phyloP scores from a whole-genome alignment of 495 filamentous ascomycete genomes.

The Chaetomidium leptoderma region DNA sequence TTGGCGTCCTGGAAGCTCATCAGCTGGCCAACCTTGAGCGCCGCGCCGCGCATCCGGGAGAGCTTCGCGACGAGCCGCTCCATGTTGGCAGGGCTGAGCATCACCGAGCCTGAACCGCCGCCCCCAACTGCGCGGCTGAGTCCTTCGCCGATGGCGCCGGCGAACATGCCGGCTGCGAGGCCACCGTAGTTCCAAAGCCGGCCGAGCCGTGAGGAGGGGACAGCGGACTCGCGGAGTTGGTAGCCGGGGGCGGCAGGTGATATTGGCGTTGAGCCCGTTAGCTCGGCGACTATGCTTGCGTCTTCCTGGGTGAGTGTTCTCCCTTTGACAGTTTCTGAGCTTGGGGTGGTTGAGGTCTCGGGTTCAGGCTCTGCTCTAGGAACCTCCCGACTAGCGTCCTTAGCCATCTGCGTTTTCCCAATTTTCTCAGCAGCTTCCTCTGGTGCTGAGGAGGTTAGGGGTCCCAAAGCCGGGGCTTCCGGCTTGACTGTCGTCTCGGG shows the following conservation, averaged over 20 bases:
- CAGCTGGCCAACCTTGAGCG: conserved; percentile 96
- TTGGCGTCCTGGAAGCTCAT: conserved; percentile 98
- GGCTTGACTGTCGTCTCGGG: neutral
- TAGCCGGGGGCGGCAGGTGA: conserved; percentile 41
- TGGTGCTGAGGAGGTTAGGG: neutral
- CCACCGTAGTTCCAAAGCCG: conserved; percentile 93
- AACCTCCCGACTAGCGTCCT: no score
- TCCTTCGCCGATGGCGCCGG: conserved; percentile 83
- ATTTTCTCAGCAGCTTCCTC: neutral
- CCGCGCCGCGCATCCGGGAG: conserved; percentile 94
- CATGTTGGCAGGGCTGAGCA: conserved; percentile 87
- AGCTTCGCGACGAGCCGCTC: conserved; percentile 88
- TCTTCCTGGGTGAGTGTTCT: conserved; percentile 13
- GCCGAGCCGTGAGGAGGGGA: conserved; percentile 81
- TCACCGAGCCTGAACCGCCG: conserved; percentile 61
- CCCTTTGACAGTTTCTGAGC: neutral
- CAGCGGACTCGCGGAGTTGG: conserved; percentile 79
- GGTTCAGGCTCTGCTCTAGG: neutral
- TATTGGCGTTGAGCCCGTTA: conserved; percentile 1
- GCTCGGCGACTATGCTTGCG: conserved; percentile 18
- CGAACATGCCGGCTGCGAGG: conserved; percentile 89
- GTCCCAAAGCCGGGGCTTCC: neutral
- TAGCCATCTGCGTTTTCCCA: no score
- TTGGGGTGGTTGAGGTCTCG: neutral
- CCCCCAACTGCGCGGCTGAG: conserved; percentile 64